These are phyloP conservation scores for Isabelozyma pseudorhagii DNA, from an alignment of 805 yeast genomes.

Conservation along the genomic window DNA sequence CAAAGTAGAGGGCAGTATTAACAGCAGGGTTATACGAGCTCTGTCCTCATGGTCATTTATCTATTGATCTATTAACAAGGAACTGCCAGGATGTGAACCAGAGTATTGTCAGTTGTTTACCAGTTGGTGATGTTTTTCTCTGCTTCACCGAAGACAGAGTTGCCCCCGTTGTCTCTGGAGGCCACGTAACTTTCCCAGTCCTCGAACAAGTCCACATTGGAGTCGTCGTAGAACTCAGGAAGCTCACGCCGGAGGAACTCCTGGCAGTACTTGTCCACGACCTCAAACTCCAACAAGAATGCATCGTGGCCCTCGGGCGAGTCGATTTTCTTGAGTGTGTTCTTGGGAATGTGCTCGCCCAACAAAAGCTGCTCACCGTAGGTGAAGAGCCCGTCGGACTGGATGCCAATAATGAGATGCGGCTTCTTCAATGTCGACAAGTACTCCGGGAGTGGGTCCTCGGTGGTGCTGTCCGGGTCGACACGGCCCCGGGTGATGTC, in stretches of 20 bases:
- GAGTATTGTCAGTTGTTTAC: conserved; percentile 36
- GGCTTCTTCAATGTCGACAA: conserved; percentile 66
- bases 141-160: conserved; percentile 87
- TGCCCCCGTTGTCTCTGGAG: conserved; percentile 43
- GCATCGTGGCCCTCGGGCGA: conserved; percentile 99
- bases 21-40: no score
- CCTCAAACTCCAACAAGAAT: conserved; percentile 81
- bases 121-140: conserved; percentile 86
- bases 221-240: conserved; percentile 52
- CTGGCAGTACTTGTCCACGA: conserved; percentile 68
- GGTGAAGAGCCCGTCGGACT: conserved; percentile 90
- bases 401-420: conserved; percentile 80
- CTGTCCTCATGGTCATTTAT: no score
- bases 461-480: conserved; percentile 22
- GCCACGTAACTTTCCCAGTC: conserved; percentile 41
- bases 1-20: no score
- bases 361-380: conserved; percentile 85
- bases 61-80: no score
- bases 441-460: conserved; percentile 46
- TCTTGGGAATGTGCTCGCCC: conserved; percentile 69
- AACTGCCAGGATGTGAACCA: not conserved
- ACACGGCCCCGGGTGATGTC: conserved; percentile 81
- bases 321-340: conserved; percentile 65
- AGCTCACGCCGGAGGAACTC: conserved; percentile 60
- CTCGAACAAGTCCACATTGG: conserved; percentile 39